A percentile compares a stretch with the other conserved stretches of the same genome.
phyloP scores from a whole-genome alignment of 495 filamentous ascomycete species.

The Amphirosellinia nigrospora region DNA sequence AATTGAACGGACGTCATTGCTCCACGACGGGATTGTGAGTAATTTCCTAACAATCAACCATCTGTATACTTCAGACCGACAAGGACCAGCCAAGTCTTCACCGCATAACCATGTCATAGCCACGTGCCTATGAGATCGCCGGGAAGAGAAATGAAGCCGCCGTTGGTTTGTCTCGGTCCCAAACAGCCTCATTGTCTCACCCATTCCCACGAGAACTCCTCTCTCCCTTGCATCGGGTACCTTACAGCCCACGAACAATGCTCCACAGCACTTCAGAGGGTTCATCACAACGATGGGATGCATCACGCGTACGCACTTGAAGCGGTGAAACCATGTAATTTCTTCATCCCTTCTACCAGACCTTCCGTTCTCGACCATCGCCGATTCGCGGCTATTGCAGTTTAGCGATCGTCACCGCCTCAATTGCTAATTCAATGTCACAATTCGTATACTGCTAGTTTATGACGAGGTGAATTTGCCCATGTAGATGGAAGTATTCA shows the following conservation, averaged over 20 bases:
- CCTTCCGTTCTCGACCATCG: background rate
- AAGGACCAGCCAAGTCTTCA: background rate
- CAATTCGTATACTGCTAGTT: background rate
- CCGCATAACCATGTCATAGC: slow-evolving; percentile 9
- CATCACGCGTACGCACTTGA: background rate
- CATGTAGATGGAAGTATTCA: background rate
- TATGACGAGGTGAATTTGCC: background rate
- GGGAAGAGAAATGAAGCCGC: background rate
- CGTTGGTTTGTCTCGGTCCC: background rate
- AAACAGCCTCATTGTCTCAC: background rate
- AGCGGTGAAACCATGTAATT: slow-evolving; percentile 9
- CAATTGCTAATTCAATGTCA: background rate
- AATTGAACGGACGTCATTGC: background rate
- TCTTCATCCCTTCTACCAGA: background rate
- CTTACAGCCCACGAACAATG: background rate
- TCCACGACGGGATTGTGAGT: background rate
- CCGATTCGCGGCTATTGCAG: background rate
- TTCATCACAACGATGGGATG: background rate
- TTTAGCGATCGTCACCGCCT: background rate
- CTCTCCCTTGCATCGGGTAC: slow-evolving; percentile 17
- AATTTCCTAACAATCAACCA: background rate
- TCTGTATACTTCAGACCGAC: background rate
- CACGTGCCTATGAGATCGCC: slow-evolving; percentile 10
- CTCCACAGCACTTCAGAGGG: background rate
- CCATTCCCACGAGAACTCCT: background rate